Conservation (phyloP, 805 yeast species). For the Ogataea nakhonphanomensis region DNA sequence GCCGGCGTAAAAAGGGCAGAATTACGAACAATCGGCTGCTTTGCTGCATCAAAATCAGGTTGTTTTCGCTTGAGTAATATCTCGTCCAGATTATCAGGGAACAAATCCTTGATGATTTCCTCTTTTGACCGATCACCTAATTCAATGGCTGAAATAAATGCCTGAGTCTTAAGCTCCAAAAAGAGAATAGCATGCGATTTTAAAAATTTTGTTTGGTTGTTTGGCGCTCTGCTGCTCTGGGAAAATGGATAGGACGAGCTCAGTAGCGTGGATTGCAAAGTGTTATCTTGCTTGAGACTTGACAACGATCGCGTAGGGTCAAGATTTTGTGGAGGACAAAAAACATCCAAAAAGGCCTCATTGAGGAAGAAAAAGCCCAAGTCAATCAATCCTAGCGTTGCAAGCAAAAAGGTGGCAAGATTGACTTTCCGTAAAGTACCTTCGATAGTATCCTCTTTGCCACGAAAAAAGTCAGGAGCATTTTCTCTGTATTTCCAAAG, state of each 20-base stretch:
- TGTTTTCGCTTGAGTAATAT: constrained; percentile 40
- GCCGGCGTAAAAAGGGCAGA: constrained; percentile 56
- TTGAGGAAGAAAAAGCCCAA: constrained; percentile 86
- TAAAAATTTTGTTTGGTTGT: constrained; percentile 42
- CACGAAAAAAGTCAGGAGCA: constrained; percentile 55
- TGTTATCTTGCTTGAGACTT: constrained; percentile 22
- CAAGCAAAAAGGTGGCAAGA: constrained; percentile 82
- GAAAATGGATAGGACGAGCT: constrained; percentile 9
- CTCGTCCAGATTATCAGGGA: constrained; percentile 62
- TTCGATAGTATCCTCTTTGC: constrained; percentile 58
- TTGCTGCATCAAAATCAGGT: constrained; percentile 24
- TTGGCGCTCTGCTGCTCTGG: constrained; percentile 17
- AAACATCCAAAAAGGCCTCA: constrained; percentile 79
- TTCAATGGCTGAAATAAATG: constrained; percentile 83
- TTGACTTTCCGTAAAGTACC: constrained; percentile 79
- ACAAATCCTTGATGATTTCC: constrained; percentile 70
- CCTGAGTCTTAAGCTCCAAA: constrained; percentile 91
- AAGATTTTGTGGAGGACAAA: constrained; percentile 69
- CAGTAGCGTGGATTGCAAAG: constrained; percentile 16
- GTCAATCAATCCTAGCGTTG: constrained; percentile 78
- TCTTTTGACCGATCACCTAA: constrained; percentile 56
- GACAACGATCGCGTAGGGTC: constrained; percentile 41
- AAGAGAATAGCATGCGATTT: constrained; percentile 78
- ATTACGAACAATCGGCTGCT: constrained; percentile 26
- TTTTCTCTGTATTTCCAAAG: constrained; percentile 62